Evolutionary conservation across 208 protist genomes (phyloP).

Genomic region (Trypanosoma congolense): DNA sequence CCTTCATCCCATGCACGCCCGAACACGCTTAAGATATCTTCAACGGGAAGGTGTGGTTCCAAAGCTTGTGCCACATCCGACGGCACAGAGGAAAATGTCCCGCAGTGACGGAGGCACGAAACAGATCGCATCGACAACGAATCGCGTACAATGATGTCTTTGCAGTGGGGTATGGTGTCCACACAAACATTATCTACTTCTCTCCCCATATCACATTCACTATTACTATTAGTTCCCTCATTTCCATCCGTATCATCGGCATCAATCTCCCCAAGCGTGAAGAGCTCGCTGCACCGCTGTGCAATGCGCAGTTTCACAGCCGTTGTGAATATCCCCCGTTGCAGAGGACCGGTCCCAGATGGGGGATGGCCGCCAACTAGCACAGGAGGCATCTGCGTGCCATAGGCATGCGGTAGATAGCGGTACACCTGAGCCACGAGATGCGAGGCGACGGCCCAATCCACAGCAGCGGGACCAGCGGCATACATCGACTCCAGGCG

Average conservation of each 20-base stretch:
- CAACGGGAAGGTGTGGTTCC: not conserved
- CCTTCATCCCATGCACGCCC: conserved; percentile 12
- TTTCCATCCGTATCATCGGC: not conserved
- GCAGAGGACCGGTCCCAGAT: conserved; percentile 7
- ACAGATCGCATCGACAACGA: conserved; percentile 7
- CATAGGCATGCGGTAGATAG: conserved; percentile 69
- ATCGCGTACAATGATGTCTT: conserved; percentile 15
- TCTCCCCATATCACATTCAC: not conserved
- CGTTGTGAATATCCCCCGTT: conserved; percentile 28
- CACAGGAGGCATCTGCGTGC: conserved; percentile 80
- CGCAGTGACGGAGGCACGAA: conserved; percentile 10
- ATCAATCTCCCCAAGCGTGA: conserved; percentile 11
- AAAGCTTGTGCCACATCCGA: not conserved
- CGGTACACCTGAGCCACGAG: conserved; percentile 79
- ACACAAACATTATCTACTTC: not conserved
- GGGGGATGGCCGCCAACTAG: conserved; percentile 37
- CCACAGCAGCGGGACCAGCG: conserved; percentile 11
- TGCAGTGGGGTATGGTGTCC: not conserved
- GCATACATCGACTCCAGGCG: conserved; percentile 50
- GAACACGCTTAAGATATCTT: conserved; percentile 8
- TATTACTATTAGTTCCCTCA: not conserved
- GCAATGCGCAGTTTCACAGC: conserved; percentile 51
- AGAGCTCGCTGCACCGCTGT: conserved; percentile 25
- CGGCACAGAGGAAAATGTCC: conserved; percentile 8
- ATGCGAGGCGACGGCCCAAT: conserved; percentile 53